Evolutionary conservation across 306 rosid genomes (phyloP).

Genomic region (Sicyos baderoa): DNA sequence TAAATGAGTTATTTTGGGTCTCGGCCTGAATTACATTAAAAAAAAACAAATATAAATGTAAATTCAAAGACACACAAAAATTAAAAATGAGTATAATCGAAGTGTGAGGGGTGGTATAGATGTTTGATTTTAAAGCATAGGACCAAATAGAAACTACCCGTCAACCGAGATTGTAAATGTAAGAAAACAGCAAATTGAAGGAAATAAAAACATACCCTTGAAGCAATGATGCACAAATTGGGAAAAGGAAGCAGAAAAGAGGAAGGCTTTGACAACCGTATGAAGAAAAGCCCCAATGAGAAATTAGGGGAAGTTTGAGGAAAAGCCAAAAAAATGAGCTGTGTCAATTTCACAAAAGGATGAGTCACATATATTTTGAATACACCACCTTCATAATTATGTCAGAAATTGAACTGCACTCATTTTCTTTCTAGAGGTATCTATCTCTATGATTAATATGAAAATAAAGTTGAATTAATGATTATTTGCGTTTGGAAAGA

Average conservation of each 20-base stretch:
- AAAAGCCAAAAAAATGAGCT: conserved; percentile 4
- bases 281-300: conserved; percentile 11
- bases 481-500: too few relatives aligned
- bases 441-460: neutral
- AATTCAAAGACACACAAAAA: too few relatives aligned
- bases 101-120: too few relatives aligned
- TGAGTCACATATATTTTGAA: neutral
- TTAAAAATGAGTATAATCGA: too few relatives aligned
- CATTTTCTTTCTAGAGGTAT: neutral
- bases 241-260: conserved; percentile 3
- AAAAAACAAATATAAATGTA: too few relatives aligned
- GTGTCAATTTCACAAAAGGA: neutral
- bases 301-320: neutral
- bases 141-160: too few relatives aligned
- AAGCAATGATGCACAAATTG: conserved; percentile 6
- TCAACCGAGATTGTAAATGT: neutral
- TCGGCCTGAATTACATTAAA: too few relatives aligned
- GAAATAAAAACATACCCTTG: conserved; percentile 9
- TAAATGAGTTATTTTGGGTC: too few relatives aligned
- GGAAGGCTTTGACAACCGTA: conserved; percentile 10
- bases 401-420: too few relatives aligned
- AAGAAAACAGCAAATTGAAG: conserved; percentile 8
- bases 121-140: too few relatives aligned
- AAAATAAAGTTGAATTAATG: too few relatives aligned
- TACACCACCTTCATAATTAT: neutral